A percentile compares a stretch with the other conserved stretches of the same genome.
These are phyloP conservation scores for Colletotrichum brevisporum DNA, from an alignment of 2,329 filamentous ascomycete genomes.

Conservation along the genomic window DNA sequence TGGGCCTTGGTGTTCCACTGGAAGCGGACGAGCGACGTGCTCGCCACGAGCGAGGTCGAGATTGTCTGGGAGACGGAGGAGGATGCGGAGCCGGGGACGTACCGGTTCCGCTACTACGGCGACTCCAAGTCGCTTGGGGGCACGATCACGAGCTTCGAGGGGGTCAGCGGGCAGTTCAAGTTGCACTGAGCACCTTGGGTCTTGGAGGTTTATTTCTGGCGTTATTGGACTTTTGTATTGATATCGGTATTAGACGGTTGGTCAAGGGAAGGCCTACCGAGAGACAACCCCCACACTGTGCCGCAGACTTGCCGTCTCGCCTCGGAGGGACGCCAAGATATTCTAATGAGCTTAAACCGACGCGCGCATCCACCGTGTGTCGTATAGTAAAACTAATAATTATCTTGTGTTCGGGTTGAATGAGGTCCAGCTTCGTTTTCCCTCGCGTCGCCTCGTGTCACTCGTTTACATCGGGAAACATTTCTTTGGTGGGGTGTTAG, in stretches of 20 bases:
- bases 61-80: slow-evolving; percentile 85
- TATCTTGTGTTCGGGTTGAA: no score
- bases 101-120: slow-evolving; percentile 85
- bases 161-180: slow-evolving; percentile 69
- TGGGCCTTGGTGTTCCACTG: slow-evolving; percentile 88
- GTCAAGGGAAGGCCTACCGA: no score
- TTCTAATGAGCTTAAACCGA: not conserved
- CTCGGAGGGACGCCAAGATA: slow-evolving; percentile 19
- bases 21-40: slow-evolving; percentile 77
- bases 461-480: slow-evolving; percentile 3
- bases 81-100: slow-evolving; percentile 71
- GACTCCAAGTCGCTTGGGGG: slow-evolving; percentile 79
- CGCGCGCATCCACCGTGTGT: not conserved
- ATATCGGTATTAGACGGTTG: not conserved
- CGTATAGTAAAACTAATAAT: no score
- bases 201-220: not conserved
- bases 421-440: not conserved
- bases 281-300: not conserved
- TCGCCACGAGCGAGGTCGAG: slow-evolving; percentile 82
- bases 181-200: slow-evolving; percentile 26
- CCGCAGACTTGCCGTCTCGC: slow-evolving; percentile 2
- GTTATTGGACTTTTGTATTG: not conserved
- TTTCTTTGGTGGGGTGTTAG: no score
- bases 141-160: slow-evolving; percentile 77
- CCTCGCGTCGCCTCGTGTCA: slow-evolving; percentile 12